phyloP scores from a whole-genome alignment of 2,329 filamentous ascomycete genomes.

The Penicillium psychrosexuale region DNA sequence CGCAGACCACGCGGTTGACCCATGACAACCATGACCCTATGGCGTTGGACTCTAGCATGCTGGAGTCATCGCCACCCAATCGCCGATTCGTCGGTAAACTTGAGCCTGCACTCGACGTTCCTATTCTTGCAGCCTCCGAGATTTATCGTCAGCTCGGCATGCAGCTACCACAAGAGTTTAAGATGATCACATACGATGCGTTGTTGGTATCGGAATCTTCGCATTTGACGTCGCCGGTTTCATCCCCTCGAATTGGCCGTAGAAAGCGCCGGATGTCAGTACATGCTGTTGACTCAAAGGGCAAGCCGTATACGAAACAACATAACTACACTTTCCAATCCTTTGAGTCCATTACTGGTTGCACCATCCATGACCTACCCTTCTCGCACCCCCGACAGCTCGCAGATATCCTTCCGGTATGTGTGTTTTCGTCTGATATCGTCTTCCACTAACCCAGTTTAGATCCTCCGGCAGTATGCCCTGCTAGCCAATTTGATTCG shows the following conservation, averaged over 20 bases:
- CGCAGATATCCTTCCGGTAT: constrained; percentile 43
- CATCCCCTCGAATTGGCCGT: constrained; percentile 27
- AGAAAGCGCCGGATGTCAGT: constrained; percentile 36
- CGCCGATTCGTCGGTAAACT: constrained; percentile 45
- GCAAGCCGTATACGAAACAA: constrained; percentile 28
- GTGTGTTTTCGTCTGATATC: constrained; percentile 7
- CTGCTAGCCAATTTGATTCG: constrained; percentile 40
- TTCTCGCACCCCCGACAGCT: constrained; percentile 48
- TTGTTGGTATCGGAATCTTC: constrained; percentile 37
- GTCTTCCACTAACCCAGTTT: constrained; percentile 1
- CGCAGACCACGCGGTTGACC: constrained; percentile 33
- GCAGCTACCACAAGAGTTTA: constrained; percentile 41
- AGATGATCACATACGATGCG: constrained; percentile 39
- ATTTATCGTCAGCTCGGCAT: constrained; percentile 42
- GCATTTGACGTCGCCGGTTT: constrained; percentile 18
- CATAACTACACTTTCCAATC: constrained; percentile 46
- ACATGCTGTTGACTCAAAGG: constrained; percentile 30
- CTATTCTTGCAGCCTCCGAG: constrained; percentile 40
- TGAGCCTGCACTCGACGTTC: constrained; percentile 43
- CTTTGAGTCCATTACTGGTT: constrained; percentile 41
- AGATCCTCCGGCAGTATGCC: constrained; percentile 47
- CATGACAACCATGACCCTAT: constrained; percentile 36
- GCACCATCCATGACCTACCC: constrained; percentile 41
- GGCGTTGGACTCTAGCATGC: constrained; percentile 39
- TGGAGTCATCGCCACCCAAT: constrained; percentile 39